phyloP scores from a whole-genome alignment of 352 stramenopile genomes.

The Globisporangium parvum region DNA sequence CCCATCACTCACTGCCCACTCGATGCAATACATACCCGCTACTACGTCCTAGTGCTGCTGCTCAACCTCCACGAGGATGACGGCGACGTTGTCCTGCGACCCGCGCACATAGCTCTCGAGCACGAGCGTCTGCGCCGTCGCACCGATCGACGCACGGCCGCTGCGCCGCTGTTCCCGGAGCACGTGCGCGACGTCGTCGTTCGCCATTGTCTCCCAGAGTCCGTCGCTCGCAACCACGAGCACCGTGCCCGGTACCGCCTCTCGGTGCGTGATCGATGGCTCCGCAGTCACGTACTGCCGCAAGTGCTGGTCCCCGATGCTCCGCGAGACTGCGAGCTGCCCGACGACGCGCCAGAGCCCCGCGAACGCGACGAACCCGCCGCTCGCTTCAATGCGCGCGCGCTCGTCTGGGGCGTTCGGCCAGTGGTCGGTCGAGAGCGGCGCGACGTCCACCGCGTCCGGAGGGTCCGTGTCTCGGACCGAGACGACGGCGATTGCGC shows the following conservation, averaged over 20 bases:
- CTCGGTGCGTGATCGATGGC: constrained; percentile 61
- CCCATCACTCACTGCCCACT: not conserved
- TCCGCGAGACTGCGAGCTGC: constrained; percentile 88
- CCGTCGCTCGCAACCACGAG: constrained; percentile 73
- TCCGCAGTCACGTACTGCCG: constrained; percentile 74
- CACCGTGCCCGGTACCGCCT: constrained; percentile 14
- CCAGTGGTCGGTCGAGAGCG: constrained; percentile 58
- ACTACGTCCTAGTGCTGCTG: not conserved
- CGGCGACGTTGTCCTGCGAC: constrained; percentile 93
- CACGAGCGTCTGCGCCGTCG: constrained; percentile 73
- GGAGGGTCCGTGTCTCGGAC: too few species aligned
- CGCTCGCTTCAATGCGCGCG: constrained; percentile 64
- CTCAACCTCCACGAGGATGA: constrained; percentile 41
- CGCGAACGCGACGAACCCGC: constrained; percentile 61
- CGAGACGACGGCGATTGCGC: constrained; percentile 49
- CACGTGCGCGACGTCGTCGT: constrained; percentile 43
- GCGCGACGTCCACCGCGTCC: constrained; percentile 3
- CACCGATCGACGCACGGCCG: constrained; percentile 33
- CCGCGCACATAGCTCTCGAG: constrained; percentile 92
- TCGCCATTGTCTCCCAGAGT: constrained; percentile 67
- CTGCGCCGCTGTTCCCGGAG: constrained; percentile 34
- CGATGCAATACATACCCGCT: not conserved
- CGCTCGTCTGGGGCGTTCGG: constrained; percentile 45
- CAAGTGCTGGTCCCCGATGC: constrained; percentile 88
- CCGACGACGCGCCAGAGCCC: constrained; percentile 87